Percentiles rank a stretch among this genome's conserved stretches.
Conservation (phyloP, 805 yeast species). For the Metschnikowia amazonensis region DNA sequence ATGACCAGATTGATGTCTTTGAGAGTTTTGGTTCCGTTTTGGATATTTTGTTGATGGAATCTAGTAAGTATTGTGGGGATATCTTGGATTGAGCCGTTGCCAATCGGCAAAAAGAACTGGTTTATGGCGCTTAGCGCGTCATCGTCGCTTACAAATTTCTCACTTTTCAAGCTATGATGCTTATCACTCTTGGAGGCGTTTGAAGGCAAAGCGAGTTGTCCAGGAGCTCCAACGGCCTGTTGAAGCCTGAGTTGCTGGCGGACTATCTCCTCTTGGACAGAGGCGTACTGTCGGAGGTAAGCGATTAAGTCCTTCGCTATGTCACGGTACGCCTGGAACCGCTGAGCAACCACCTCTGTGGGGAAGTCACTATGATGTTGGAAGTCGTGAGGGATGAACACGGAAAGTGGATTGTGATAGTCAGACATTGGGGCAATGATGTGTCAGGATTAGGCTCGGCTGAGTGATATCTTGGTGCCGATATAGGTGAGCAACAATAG, state of each 20-base stretch:
- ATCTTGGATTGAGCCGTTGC: slow-evolving; percentile 79
- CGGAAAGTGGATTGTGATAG: slow-evolving; percentile 37
- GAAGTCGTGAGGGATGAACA: slow-evolving; percentile 37
- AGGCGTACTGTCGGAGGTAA: slow-evolving; percentile 74
- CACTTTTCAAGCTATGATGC: slow-evolving; percentile 12
- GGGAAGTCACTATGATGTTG: slow-evolving; percentile 48
- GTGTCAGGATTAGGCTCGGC: background rate
- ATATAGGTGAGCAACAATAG: background rate
- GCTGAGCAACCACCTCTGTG: slow-evolving; percentile 77
- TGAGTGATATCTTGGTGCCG: background rate
- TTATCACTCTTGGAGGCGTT: slow-evolving; percentile 5
- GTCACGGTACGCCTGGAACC: slow-evolving; percentile 85
- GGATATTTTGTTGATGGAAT: slow-evolving; percentile 42
- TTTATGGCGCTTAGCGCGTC: slow-evolving; percentile 34
- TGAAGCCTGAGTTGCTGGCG: slow-evolving; percentile 78
- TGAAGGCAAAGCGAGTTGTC: slow-evolving; percentile 5
- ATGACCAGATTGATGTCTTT: slow-evolving; percentile 47
- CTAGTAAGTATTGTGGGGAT: slow-evolving; percentile 63
- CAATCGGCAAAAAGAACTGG: slow-evolving; percentile 68
- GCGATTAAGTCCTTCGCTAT: slow-evolving; percentile 69
- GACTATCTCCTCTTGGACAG: slow-evolving; percentile 83
- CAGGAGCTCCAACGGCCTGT: slow-evolving; percentile 51
- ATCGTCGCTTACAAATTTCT: slow-evolving; percentile 18
- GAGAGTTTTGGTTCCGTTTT: slow-evolving; percentile 38
- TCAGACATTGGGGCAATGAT: slow-evolving; percentile 16